Base-by-base conservation (phyloP, 192 early-diverging fungal species). In the Phlyctochytrium bullatum region DNA sequence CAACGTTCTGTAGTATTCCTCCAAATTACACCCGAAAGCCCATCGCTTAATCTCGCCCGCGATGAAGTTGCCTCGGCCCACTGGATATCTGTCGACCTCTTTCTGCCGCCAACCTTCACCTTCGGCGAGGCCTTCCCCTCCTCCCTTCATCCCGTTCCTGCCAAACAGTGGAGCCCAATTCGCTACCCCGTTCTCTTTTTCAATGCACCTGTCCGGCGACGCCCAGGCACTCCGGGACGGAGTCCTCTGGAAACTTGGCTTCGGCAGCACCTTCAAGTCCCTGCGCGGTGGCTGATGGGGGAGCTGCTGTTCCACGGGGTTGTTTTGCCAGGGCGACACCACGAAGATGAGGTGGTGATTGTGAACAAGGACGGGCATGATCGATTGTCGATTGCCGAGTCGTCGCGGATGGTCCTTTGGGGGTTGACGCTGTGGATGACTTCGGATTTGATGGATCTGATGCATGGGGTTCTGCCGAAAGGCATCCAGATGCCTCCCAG, bases 371-470 rank as follows among this genome's bases (percentile, higher is more conserved):
- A 25, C 14, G 60, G 16, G 35, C 35, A 17, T 62, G 62, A 28
- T 59, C 67, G 16, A 23, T 53, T 50, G n/a, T n/a, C 12, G n/a
- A 31, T 27, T 31, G n/a, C 32, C 24, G 12, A 56, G 4, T 34
- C 65, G 28, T 28, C n/a, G 31, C 36, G 68, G 1, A 61, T 74
- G 10, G 32, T 71, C 3, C 56, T 75, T 33, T 75, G 73, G 73
- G 73, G 73, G 36, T 35, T 75, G n/a, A 75, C 73, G 25, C 51
- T 75, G 33, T 66, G 73, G 68, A 75, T 75, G 68, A 71, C 68
- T 3, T 23, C 32, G 25, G 73, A 75, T 51, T 24, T 75, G 51
- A 30, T 75, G 24, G 68, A 74, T 34, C 61, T 60, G 3, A 2
- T 27, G 20, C 51, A 72, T n/a, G n/a, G n/a, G n/a, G n/a, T n/a